A percentile compares a stretch with the other conserved stretches of the same genome.
Conservation (phyloP, 108 stramenopile species). For the Nitzschia palea region DNA sequence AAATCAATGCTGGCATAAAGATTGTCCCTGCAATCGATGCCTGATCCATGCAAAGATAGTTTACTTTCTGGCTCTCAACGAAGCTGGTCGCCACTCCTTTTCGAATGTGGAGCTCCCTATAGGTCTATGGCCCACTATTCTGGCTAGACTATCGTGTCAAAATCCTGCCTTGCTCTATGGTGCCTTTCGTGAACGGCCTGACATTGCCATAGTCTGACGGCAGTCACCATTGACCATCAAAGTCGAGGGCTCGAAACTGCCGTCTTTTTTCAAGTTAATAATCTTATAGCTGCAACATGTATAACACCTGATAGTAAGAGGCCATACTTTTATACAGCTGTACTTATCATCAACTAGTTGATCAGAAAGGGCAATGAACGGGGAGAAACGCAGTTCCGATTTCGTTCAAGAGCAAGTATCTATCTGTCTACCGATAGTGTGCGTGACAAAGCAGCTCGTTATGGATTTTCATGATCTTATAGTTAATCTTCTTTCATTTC, state of each 20-base stretch:
- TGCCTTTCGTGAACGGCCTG: not conserved
- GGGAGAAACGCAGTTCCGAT: not conserved
- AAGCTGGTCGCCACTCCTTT: constrained; percentile 11
- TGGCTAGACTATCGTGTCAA: not conserved
- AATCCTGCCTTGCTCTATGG: not conserved
- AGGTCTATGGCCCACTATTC: constrained; percentile 5
- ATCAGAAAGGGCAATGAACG: not conserved
- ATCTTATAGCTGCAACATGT: too few relatives aligned
- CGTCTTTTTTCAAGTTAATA: too few relatives aligned
- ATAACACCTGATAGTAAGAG: not conserved
- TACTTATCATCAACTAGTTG: not conserved
- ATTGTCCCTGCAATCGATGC: constrained; percentile 7
- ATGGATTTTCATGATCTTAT: too few relatives aligned
- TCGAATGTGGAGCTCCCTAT: not conserved
- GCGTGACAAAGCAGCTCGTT: not conserved
- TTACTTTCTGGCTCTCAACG: constrained; percentile 15
- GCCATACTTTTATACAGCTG: not conserved
- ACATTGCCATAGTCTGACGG: not conserved
- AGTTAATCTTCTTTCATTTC: constrained; percentile 36
- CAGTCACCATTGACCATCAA: too few relatives aligned
- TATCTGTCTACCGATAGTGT: not conserved
- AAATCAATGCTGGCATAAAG: not conserved
- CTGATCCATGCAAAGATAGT: not conserved
- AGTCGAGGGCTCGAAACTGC: too few relatives aligned
- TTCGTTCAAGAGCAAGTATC: not conserved